These are phyloP conservation scores for Solanum rostratum DNA, from an alignment of 257 asterid species.

Conservation along the genomic window DNA sequence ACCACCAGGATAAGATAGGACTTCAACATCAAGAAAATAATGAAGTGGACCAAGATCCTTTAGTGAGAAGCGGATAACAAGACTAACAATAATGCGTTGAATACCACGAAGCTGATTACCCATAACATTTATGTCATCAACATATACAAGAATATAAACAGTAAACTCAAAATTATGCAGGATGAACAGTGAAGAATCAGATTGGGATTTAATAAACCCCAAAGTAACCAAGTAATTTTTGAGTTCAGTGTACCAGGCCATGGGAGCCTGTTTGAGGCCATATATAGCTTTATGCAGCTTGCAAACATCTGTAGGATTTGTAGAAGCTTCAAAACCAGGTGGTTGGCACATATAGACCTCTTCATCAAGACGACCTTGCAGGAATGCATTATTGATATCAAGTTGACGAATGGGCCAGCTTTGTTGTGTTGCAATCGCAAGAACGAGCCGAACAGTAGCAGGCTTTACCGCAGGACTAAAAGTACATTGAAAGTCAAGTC, in stretches of 20 bases:
- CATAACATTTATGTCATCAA: no score
- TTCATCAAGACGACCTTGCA: background rate
- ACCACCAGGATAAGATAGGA: background rate
- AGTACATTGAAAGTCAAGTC: background rate
- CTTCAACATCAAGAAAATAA: background rate
- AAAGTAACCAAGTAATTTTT: background rate
- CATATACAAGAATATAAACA: background rate
- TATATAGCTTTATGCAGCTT: background rate
- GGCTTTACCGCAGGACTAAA: background rate
- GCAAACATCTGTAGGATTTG: background rate
- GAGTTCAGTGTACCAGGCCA: background rate
- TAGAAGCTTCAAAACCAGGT: background rate
- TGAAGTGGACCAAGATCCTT: background rate
- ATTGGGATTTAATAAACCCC: background rate
- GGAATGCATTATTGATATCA: background rate
- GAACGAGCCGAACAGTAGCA: background rate
- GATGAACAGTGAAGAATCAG: background rate
- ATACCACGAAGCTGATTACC: background rate
- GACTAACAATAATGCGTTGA: background rate
- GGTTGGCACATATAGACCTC: background rate
- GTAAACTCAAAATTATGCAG: background rate
- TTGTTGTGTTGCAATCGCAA: background rate
- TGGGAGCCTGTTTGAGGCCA: background rate
- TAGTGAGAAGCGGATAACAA: background rate
- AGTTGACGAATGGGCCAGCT: background rate